Conservation (phyloP, 1,284 basidiomycete genomes). For the Coniferiporia sulphurascens region DNA sequence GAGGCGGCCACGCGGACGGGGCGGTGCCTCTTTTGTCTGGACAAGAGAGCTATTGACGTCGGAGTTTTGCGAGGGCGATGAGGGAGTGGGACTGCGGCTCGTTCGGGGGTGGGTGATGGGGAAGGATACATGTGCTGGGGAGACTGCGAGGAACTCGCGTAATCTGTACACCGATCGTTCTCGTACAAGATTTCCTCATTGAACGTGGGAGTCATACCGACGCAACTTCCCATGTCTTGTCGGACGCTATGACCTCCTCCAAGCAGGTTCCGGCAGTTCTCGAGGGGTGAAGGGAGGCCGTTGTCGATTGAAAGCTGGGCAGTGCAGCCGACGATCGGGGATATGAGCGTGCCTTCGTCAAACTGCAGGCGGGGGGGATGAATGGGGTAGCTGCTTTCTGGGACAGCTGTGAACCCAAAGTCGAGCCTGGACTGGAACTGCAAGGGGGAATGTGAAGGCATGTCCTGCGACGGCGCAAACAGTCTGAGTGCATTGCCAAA, state of each 20-base stretch:
- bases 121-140: constrained; percentile 9
- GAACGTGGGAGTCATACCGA: too few species aligned
- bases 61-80: not conserved
- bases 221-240: not conserved
- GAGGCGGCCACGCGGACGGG: constrained; percentile 3
- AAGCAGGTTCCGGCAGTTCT: not conserved
- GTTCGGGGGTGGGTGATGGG: constrained; percentile 4
- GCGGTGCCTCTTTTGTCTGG: not conserved
- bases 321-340: not conserved
- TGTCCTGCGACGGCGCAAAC: not conserved
- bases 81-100: not conserved
- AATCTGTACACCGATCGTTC: not conserved
- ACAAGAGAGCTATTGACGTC: not conserved
- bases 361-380: not conserved
- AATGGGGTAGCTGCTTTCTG: not conserved
- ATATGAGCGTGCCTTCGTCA: not conserved
- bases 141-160: not conserved
- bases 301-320: not conserved
- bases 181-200: too few species aligned
- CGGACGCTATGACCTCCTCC: not conserved
- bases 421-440: not conserved
- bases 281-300: not conserved
- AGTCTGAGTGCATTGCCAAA: not conserved
- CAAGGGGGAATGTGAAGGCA: not conserved
- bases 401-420: not conserved